phyloP scores from a whole-genome alignment of 345 rosid genomes.

The Barbarea vulgaris region DNA sequence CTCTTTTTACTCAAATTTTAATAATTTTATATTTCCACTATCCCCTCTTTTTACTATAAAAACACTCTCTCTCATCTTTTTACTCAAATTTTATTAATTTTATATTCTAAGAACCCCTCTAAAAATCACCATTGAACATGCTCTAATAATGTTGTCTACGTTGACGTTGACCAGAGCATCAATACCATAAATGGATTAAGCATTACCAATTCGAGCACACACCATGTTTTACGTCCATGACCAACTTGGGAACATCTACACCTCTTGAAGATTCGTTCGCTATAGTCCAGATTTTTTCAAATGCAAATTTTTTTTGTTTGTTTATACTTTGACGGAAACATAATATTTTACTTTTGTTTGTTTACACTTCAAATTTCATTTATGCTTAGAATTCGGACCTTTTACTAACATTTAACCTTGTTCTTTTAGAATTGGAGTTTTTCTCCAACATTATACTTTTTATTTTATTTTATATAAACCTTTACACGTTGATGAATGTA shows the following conservation, averaged over 20 bases:
- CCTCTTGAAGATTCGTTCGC: background rate
- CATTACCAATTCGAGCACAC: slow-evolving; percentile 1
- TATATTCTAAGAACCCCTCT: too few species aligned
- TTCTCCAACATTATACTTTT: background rate
- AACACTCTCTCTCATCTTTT: too few species aligned
- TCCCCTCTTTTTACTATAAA: too few species aligned
- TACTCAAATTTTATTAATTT: too few species aligned
- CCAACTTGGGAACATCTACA: background rate
- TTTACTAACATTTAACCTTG: background rate
- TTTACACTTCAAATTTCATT: too few species aligned
- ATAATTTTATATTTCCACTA: too few species aligned
- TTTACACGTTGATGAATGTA: background rate
- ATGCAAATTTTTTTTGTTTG: too few species aligned
- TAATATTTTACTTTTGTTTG: too few species aligned
- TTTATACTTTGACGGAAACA: background rate
- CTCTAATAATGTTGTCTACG: background rate
- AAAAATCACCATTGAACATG: too few species aligned
- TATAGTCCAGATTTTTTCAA: background rate
- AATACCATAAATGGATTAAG: background rate
- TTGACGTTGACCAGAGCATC: slow-evolving; percentile 25
- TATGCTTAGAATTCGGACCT: background rate
- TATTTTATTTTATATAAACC: too few species aligned
- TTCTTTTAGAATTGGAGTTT: background rate
- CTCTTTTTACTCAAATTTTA: too few species aligned
- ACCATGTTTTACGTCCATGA: background rate